phyloP scores from a whole-genome alignment of 805 yeast genomes.

The Millerozyma acaciae region DNA sequence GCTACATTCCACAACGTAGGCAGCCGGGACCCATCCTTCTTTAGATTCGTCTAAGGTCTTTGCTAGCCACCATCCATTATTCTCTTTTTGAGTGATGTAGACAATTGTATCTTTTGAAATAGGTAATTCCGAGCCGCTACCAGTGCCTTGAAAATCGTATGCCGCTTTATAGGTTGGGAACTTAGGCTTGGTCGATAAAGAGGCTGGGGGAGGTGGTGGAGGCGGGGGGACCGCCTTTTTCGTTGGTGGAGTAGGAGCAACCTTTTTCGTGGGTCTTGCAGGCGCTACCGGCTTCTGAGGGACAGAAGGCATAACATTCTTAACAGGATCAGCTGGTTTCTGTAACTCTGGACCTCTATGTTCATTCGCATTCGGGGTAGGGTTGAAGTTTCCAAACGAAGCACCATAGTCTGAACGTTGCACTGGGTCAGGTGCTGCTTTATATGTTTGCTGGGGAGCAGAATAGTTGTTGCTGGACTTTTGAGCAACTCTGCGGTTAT shows the following conservation, averaged over 20 bases:
- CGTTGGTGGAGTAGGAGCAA: slow-evolving; percentile 63
- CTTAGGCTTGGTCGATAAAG: slow-evolving; percentile 51
- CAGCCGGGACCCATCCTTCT: slow-evolving; percentile 98
- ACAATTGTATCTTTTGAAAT: slow-evolving; percentile 73
- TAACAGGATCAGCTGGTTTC: slow-evolving; percentile 5
- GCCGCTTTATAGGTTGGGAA: slow-evolving; percentile 80
- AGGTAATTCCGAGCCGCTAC: slow-evolving; percentile 69
- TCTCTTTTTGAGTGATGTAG: slow-evolving; percentile 64
- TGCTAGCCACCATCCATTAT: slow-evolving; percentile 94
- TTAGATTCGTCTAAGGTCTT: slow-evolving; percentile 66
- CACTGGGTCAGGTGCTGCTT: slow-evolving; percentile 6
- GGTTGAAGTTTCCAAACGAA: no score
- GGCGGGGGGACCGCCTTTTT: slow-evolving; percentile 31
- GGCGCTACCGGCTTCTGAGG: slow-evolving; percentile 19
- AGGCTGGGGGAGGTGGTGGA: slow-evolving; percentile 60
- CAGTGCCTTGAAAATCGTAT: slow-evolving; percentile 85
- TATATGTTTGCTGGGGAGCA: slow-evolving; percentile 2
- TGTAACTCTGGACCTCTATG: slow-evolving; percentile 7
- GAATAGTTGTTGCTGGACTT: slow-evolving; percentile 2
- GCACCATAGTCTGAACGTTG: no score
- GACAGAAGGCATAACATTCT: slow-evolving; percentile 14
- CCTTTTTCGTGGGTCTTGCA: slow-evolving; percentile 26
- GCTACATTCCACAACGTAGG: slow-evolving; percentile 67
- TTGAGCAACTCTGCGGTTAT: slow-evolving; percentile 27
- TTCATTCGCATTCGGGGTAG: slow-evolving; percentile 7